Conservation (phyloP, 2,329 filamentous ascomycete genomes). For the Aspergillus hortae region DNA sequence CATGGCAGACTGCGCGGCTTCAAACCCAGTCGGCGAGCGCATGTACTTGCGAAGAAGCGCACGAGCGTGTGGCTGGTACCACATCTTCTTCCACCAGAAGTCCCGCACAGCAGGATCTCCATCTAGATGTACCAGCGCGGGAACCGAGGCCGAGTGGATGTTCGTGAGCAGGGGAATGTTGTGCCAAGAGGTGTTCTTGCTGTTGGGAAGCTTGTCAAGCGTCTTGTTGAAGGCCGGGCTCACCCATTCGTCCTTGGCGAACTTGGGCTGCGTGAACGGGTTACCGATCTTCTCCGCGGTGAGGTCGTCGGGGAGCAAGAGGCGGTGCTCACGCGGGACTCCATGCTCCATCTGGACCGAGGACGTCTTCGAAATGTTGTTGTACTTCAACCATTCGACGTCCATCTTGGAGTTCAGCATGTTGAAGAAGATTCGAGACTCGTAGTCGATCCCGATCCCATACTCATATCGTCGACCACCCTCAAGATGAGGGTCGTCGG, state of each 20-base stretch:
- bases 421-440: conserved; percentile 49
- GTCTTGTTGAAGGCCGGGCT: conserved; percentile 32
- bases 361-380: conserved; percentile 35
- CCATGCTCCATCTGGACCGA: conserved; percentile 32
- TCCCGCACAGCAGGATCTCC: conserved; percentile 30
- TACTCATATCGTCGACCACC: conserved; percentile 46
- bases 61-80: conserved; percentile 48
- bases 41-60: conserved; percentile 50
- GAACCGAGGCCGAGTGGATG: conserved; percentile 45
- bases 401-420: conserved; percentile 38
- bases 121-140: conserved; percentile 43
- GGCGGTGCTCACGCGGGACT: conserved; percentile 35
- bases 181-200: conserved; percentile 40
- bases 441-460: conserved; percentile 52
- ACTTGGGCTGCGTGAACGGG: conserved; percentile 33
- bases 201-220: conserved; percentile 43
- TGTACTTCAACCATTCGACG: conserved; percentile 40
- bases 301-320: conserved; percentile 38
- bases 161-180: conserved; percentile 47
- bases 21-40: conserved; percentile 41
- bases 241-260: conserved; percentile 23
- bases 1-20: conserved; percentile 42
- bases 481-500: conserved; percentile 31
- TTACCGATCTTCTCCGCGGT: conserved; percentile 22
- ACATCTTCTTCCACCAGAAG: conserved; percentile 45